Percentiles rank a stretch among this genome's conserved stretches.
Evolutionary conservation across 164 flowering plant genomes (phyloP).

Genomic region (Annona cherimola): DNA sequence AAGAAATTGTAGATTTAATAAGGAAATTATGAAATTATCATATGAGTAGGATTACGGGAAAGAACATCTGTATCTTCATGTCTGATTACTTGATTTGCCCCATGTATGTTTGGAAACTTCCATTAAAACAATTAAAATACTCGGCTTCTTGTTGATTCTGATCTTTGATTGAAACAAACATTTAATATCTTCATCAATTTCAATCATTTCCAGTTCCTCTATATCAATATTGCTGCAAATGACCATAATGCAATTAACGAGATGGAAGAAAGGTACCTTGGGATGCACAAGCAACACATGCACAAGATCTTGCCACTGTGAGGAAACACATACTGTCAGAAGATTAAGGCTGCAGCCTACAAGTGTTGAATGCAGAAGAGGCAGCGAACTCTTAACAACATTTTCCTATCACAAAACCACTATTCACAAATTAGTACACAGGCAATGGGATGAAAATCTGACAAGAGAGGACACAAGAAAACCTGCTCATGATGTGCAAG

Average conservation of each 20-base stretch:
- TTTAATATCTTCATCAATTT: too few relatives aligned
- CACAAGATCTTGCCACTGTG: conserved; percentile 84
- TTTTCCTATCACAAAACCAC: conserved; percentile 39
- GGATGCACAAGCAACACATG: conserved; percentile 75
- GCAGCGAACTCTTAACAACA: conserved; percentile 26
- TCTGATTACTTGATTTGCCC: too few relatives aligned
- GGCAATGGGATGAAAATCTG: not conserved
- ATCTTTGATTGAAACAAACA: too few relatives aligned
- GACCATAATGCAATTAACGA: not conserved
- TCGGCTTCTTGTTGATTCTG: too few relatives aligned
- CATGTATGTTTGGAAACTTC: too few relatives aligned
- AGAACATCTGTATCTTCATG: too few relatives aligned
- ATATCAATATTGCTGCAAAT: not conserved
- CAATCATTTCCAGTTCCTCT: not conserved
- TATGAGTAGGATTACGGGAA: too few relatives aligned
- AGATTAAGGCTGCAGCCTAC: conserved; percentile 75
- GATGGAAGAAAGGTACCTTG: conserved; percentile 45
- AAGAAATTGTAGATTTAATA: too few relatives aligned
- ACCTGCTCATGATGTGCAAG: conserved; percentile 69
- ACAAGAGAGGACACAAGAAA: conserved; percentile 7
- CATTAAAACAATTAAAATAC: too few relatives aligned
- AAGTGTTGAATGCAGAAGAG: conserved; percentile 65
- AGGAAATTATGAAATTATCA: too few relatives aligned
- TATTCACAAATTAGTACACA: conserved; percentile 1
- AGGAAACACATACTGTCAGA: conserved; percentile 62